These are phyloP conservation scores for Rhododendron griersonianum DNA, from an alignment of 148 eudicot genomes.

Conservation along the genomic window DNA sequence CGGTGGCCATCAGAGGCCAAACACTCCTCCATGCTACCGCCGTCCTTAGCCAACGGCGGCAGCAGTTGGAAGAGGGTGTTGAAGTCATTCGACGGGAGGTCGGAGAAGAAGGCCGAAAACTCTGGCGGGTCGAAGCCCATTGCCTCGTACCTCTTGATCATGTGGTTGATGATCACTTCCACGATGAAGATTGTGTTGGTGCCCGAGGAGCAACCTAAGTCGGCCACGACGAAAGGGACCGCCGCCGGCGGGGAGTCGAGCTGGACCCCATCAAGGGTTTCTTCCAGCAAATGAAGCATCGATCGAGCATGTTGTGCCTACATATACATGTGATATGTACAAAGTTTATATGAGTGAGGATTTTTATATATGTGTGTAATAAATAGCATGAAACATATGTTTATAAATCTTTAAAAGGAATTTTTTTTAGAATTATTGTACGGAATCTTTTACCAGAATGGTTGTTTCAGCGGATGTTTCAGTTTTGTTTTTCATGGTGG, in stretches of 20 bases:
- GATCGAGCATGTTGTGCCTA: slow-evolving; percentile 89
- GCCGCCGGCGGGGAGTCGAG: slow-evolving; percentile 28
- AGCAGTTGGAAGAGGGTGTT: slow-evolving; percentile 91
- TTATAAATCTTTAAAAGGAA: neutral
- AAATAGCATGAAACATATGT: neutral
- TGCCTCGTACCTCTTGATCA: slow-evolving; percentile 61
- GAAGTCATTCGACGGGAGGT: slow-evolving; percentile 92
- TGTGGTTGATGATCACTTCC: slow-evolving; percentile 69
- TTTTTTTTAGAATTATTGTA: neutral
- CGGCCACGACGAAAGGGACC: slow-evolving; percentile 66
- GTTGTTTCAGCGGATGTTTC: no score
- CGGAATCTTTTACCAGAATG: neutral
- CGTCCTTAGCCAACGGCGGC: slow-evolving; percentile 43
- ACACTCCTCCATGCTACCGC: slow-evolving; percentile 76
- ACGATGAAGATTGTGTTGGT: slow-evolving; percentile 65
- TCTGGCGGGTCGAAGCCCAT: slow-evolving; percentile 57
- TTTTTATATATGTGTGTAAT: neutral
- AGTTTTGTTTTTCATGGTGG: no score
- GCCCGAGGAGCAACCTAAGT: slow-evolving; percentile 84
- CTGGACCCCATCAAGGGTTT: slow-evolving; percentile 63
- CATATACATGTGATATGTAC: neutral
- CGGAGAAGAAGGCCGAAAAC: slow-evolving; percentile 85
- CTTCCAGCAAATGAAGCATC: slow-evolving; percentile 76
- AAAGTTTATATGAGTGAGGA: neutral
- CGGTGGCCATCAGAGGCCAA: slow-evolving; percentile 63